Evolutionary conservation across 2,329 filamentous ascomycete genomes (phyloP).

Genomic region (Cladobotryum protrusum): DNA sequence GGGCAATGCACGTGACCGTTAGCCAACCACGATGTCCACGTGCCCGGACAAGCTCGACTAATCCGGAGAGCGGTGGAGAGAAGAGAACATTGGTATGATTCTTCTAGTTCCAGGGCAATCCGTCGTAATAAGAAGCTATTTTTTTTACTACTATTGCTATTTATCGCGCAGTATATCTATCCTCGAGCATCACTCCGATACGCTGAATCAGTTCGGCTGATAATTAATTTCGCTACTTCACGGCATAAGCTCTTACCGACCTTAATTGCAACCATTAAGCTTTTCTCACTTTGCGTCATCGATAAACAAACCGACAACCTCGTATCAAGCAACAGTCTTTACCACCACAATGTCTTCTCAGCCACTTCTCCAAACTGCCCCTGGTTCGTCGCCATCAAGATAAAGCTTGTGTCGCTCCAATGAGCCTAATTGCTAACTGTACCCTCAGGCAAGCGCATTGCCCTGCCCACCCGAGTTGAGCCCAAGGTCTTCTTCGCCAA

Average conservation of each 20-base stretch:
- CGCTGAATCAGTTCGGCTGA: too few species aligned
- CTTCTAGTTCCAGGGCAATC: background rate
- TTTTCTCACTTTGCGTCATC: too few species aligned
- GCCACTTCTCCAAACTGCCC: conserved; percentile 89
- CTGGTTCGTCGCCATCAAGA: conserved; percentile 53
- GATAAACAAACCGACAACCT: too few species aligned
- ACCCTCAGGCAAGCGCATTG: conserved; percentile 87
- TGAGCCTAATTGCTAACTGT: conserved; percentile 2
- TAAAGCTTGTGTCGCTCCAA: background rate
- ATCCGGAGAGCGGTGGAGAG: conserved; percentile 3
- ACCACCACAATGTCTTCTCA: conserved; percentile 76
- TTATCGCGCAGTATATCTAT: background rate
- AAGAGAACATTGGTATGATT: background rate
- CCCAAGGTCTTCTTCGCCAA: conserved; percentile 99
- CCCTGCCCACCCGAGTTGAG: conserved; percentile 94
- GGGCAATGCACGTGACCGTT: conserved; percentile 23
- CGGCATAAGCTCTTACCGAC: too few species aligned
- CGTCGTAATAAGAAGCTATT: background rate
- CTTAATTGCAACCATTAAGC: too few species aligned
- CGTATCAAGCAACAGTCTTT: background rate
- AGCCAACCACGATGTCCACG: conserved; percentile 28
- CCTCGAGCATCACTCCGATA: background rate
- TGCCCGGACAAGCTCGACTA: conserved; percentile 16
- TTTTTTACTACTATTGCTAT: background rate
- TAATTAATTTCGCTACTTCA: too few species aligned